Conservation (phyloP, 257 asterid genomes). For the Fraxinus anomala region DNA sequence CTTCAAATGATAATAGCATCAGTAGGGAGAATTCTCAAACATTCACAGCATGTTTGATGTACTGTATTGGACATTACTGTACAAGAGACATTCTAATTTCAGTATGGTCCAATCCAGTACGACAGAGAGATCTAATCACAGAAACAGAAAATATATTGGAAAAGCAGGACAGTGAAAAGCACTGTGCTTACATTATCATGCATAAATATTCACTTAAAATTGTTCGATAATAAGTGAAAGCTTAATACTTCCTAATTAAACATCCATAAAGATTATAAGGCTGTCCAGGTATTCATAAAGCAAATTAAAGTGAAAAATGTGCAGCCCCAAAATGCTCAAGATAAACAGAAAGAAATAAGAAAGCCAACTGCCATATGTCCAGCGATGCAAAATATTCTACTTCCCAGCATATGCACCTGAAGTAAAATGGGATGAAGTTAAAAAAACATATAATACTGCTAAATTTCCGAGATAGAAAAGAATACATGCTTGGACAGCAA, state of each 20-base stretch:
- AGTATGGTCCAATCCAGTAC: too few species aligned
- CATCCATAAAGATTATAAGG: background rate
- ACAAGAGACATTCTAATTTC: too few species aligned
- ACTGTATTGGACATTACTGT: too few species aligned
- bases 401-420: constrained; percentile 31
- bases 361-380: background rate
- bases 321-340: background rate
- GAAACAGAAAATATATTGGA: too few species aligned
- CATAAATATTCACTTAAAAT: background rate
- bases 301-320: background rate
- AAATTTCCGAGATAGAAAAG: background rate
- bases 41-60: too few species aligned
- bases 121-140: too few species aligned
- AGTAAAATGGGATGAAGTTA: constrained; percentile 10
- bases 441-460: too few species aligned
- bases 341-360: background rate
- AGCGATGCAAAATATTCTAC: background rate
- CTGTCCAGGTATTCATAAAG: background rate
- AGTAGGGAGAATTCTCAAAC: too few species aligned
- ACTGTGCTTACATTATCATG: background rate
- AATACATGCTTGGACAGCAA: background rate
- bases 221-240: too few species aligned
- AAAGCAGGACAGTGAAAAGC: background rate
- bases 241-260: too few species aligned
- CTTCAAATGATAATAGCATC: too few species aligned